These are phyloP conservation scores for Pichia scutulata DNA, from an alignment of 805 yeast genomes.

Conservation along the genomic window DNA sequence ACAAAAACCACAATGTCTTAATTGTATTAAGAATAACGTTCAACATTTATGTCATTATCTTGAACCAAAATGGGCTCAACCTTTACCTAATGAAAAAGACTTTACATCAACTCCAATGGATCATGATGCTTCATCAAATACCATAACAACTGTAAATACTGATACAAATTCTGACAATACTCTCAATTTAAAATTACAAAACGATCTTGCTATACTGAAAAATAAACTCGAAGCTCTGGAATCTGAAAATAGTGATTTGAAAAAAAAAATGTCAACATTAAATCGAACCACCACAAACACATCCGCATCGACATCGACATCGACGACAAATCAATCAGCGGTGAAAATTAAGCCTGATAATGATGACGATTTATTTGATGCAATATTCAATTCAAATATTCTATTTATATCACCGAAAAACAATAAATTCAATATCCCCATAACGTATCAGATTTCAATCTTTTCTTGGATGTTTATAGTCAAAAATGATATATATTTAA, in stretches of 20 bases:
- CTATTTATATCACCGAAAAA: conserved; percentile 31
- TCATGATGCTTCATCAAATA: neutral
- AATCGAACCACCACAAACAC: neutral
- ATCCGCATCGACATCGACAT: neutral
- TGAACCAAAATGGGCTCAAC: conserved; percentile 54
- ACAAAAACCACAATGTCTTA: conserved; percentile 48
- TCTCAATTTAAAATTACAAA: conserved; percentile 10
- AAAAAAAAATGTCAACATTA: conserved; percentile 1
- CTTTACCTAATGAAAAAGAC: conserved; percentile 9
- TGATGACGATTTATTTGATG: conserved; percentile 26
- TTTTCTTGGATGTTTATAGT: conserved; percentile 54
- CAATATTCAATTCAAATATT: conserved; percentile 28
- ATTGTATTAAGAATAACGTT: conserved; percentile 51
- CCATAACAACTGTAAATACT: neutral
- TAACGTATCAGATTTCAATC: conserved; percentile 35
- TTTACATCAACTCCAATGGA: neutral
- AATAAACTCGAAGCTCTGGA: conserved; percentile 25
- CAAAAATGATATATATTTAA: conserved; percentile 50
- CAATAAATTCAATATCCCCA: conserved; percentile 29
- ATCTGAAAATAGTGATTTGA: conserved; percentile 19
- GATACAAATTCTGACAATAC: neutral
- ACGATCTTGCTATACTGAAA: conserved; percentile 20
- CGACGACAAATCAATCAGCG: neutral
- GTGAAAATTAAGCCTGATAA: neutral
- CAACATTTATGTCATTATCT: conserved; percentile 50